These are phyloP conservation scores for Claviceps citrina DNA, from an alignment of 2,329 filamentous ascomycete genomes.

Conservation along the genomic window DNA sequence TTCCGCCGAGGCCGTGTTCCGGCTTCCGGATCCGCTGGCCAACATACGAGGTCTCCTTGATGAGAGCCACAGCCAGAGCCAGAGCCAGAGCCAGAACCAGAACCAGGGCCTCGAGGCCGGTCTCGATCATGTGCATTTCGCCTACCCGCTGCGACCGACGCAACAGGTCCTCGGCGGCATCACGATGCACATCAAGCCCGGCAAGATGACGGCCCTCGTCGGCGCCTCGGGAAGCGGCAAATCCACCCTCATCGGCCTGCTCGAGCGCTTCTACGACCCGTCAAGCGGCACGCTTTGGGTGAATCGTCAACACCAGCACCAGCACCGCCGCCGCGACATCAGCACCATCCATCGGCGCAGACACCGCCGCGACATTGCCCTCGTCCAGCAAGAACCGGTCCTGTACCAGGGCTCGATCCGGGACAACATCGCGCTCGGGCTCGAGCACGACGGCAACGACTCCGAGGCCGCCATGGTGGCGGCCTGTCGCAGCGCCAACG, in stretches of 20 bases:
- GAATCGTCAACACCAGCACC: background rate
- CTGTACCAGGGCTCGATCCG: conserved; percentile 20
- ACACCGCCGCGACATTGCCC: conserved; percentile 11
- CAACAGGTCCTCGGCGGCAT: conserved; percentile 23
- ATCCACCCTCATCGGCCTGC: conserved; percentile 15
- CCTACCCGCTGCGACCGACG: conserved; percentile 33
- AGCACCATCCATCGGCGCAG: conserved; percentile 6
- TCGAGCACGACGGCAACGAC: conserved; percentile 4
- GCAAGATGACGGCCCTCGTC: conserved; percentile 3
- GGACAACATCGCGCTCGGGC: conserved; percentile 13
- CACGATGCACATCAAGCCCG: conserved; percentile 23
- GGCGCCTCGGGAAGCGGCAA: conserved; percentile 12
- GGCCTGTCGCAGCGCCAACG: conserved; percentile 27
- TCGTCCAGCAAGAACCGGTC: conserved; percentile 13
- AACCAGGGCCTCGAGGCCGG: conserved; percentile 22
- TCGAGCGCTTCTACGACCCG: conserved; percentile 15
- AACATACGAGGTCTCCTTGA: background rate
- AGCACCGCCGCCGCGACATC: background rate
- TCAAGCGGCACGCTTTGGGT: conserved; percentile 1
- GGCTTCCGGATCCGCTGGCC: background rate
- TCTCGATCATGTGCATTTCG: conserved; percentile 38
- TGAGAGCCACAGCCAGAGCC: no score
- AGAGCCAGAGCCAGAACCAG: no score
- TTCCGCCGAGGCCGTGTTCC: conserved; percentile 1
- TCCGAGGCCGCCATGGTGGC: conserved; percentile 11